A percentile compares a stretch with the other conserved stretches of the same genome.
Evolutionary conservation across 2,329 filamentous ascomycete genomes (phyloP).

Genomic region (Fusarium pseudograminearum): DNA sequence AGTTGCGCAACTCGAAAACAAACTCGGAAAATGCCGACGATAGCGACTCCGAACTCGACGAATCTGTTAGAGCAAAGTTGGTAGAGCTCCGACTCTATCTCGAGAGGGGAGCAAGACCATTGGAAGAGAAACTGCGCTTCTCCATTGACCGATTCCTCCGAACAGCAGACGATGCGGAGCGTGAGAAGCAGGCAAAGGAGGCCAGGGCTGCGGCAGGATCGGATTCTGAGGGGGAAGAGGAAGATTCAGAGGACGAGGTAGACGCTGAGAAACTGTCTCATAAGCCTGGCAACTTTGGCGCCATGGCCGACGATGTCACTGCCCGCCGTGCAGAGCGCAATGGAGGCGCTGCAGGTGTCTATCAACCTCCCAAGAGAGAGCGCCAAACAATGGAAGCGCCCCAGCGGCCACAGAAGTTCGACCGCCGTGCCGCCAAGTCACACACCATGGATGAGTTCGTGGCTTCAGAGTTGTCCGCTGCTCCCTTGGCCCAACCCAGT

Average conservation of each 20-base stretch:
- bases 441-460: constrained; percentile 94
- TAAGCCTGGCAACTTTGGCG: constrained; percentile 47
- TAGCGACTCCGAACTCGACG: constrained; percentile 64
- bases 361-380: constrained; percentile 88
- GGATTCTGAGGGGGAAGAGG: constrained; percentile 49
- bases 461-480: constrained; percentile 81
- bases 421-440: constrained; percentile 76
- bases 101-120: constrained; percentile 89
- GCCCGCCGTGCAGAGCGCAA: constrained; percentile 46
- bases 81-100: constrained; percentile 91
- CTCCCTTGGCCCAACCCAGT: constrained; percentile 86
- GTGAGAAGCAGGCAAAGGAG: constrained; percentile 54
- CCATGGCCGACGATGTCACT: constrained; percentile 52
- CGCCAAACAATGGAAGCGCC: constrained; percentile 85
- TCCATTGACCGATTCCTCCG: constrained; percentile 95
- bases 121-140: constrained; percentile 92
- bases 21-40: constrained; percentile 46
- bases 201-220: constrained; percentile 45
- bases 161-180: constrained; percentile 80
- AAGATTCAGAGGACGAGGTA: constrained; percentile 55
- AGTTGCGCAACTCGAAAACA: constrained; percentile 71
- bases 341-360: constrained; percentile 73
- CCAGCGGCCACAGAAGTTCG: constrained; percentile 68
- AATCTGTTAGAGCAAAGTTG: constrained; percentile 83
- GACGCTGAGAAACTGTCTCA: constrained; percentile 47